These are phyloP conservation scores for Crithidia thermophila DNA, from an alignment of 208 protist species.

Conservation along the genomic window DNA sequence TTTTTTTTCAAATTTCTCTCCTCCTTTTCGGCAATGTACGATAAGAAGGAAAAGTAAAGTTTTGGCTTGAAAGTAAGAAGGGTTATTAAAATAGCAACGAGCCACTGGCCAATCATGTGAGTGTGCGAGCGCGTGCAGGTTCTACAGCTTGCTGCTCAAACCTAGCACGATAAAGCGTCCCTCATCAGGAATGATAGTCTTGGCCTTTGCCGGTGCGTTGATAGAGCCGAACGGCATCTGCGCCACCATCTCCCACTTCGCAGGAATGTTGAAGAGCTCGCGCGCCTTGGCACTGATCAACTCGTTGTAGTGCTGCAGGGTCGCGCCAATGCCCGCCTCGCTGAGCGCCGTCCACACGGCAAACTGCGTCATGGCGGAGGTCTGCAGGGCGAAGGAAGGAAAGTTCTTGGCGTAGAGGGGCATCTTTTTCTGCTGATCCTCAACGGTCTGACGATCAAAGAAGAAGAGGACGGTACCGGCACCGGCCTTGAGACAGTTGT, in stretches of 20 bases:
- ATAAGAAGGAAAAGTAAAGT: too few relatives aligned
- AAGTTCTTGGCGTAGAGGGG: conserved; percentile 41
- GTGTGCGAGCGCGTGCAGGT: neutral
- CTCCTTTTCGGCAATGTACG: too few relatives aligned
- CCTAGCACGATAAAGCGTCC: conserved; percentile 33
- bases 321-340: conserved; percentile 29
- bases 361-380: conserved; percentile 43
- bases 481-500: conserved; percentile 32
- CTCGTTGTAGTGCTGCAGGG: conserved; percentile 53
- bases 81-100: too few relatives aligned
- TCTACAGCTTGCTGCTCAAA: neutral
- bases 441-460: conserved; percentile 20
- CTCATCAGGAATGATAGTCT: conserved; percentile 36
- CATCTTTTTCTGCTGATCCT: conserved; percentile 25
- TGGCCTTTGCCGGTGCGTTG: conserved; percentile 14
- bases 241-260: conserved; percentile 38
- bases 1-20: too few relatives aligned
- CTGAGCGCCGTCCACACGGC: conserved; percentile 49
- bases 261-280: conserved; percentile 23
- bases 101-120: too few relatives aligned
- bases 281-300: conserved; percentile 28
- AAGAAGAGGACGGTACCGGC: conserved; percentile 51
- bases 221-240: conserved; percentile 49
- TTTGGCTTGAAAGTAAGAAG: conserved; percentile 2
- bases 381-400: conserved; percentile 28